These are phyloP conservation scores for Cryptosporidium bovis DNA, from an alignment of 169 alveolate genomes.

Conservation along the genomic window DNA sequence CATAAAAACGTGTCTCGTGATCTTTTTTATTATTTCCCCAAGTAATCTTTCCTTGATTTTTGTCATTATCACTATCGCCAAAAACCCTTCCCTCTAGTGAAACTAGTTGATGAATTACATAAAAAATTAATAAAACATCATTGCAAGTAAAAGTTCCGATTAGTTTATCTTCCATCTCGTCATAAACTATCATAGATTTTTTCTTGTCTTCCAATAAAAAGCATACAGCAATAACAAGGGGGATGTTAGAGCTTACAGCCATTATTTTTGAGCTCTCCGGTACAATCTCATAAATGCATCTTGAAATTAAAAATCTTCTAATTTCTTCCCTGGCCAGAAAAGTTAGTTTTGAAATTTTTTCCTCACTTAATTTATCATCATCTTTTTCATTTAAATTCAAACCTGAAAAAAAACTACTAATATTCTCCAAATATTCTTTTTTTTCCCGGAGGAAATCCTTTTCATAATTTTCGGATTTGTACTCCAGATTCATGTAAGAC, in stretches of 20 bases:
- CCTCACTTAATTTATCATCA: not conserved
- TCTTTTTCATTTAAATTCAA: not conserved
- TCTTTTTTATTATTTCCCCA: too few relatives aligned
- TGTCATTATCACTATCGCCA: not conserved
- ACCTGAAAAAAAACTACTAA: conserved; percentile 6
- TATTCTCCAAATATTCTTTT: conserved; percentile 14
- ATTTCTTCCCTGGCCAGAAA: conserved; percentile 1
- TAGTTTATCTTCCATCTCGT: conserved; percentile 17
- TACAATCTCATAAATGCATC: conserved; percentile 22
- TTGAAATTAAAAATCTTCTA: conserved; percentile 11
- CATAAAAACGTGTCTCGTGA: too few relatives aligned
- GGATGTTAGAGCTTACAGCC: conserved; percentile 53
- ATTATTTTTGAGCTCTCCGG: conserved; percentile 59
- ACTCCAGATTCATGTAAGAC: conserved; percentile 9
- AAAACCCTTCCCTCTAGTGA: not conserved
- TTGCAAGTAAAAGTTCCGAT: conserved; percentile 51
- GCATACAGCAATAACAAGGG: conserved; percentile 31
- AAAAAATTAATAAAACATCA: conserved; percentile 45
- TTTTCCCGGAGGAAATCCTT: conserved; percentile 24
- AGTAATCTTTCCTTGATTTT: not conserved
- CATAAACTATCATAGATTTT: conserved; percentile 39
- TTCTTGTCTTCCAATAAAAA: conserved; percentile 59
- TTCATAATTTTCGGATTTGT: conserved; percentile 34
- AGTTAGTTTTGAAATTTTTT: not conserved
- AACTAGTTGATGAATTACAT: conserved; percentile 19